phyloP scores from a whole-genome alignment of 169 alveolate genomes.

The Cryptosporidium bovis region DNA sequence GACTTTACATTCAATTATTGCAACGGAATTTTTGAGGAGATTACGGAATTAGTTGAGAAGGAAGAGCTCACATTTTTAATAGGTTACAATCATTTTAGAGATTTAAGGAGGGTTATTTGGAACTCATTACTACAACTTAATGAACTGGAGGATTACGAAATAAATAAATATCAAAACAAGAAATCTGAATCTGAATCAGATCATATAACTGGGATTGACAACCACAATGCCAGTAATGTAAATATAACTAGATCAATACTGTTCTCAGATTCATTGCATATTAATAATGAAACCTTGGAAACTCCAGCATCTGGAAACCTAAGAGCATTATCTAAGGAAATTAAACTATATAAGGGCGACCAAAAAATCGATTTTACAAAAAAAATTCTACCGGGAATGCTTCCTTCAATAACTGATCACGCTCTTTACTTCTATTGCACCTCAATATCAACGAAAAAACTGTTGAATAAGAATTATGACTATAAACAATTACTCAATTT shows the following conservation, averaged over 20 bases:
- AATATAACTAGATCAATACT: neutral
- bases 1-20: slow-evolving; percentile 17
- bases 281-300: neutral
- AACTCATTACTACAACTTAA: slow-evolving; percentile 19
- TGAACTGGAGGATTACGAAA: neutral
- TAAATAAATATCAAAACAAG: neutral
- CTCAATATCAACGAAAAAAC: neutral
- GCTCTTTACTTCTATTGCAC: slow-evolving; percentile 19
- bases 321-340: neutral
- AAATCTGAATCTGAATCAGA: too few relatives aligned
- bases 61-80: neutral
- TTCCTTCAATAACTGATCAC: slow-evolving; percentile 2
- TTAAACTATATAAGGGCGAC: neutral
- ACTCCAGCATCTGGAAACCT: neutral
- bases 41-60: neutral
- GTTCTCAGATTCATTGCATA: neutral
- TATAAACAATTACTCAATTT: slow-evolving; percentile 36
- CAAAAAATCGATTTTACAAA: neutral
- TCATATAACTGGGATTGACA: too few relatives aligned
- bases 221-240: too few relatives aligned
- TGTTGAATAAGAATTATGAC: neutral
- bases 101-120: slow-evolving; percentile 13
- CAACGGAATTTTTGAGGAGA: neutral
- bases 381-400: slow-evolving; percentile 1
- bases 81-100: slow-evolving; percentile 6